Base-by-base conservation (phyloP, 2,329 filamentous ascomycete species). In the Conoideocrella luteorostrata region DNA sequence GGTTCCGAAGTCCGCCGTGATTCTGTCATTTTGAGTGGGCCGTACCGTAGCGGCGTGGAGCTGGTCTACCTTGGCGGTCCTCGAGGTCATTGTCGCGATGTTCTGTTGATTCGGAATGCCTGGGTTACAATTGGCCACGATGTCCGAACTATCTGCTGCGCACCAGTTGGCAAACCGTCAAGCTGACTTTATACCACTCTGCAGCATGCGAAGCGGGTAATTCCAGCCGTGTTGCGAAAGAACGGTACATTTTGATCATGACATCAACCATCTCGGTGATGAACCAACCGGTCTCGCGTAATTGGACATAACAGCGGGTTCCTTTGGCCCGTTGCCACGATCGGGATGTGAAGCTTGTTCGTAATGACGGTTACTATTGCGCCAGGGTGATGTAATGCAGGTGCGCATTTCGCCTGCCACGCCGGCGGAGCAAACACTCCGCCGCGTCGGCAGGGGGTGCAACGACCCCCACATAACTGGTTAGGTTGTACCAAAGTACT, bases 1-100 rank as follows among this genome's bases (percentile, higher is more conserved):
- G 22, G 84, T 79, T 18, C 88, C 88, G 65, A 75, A 87, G 56
- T 95, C 88, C 39, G 82, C 84, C 0, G 87, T 91, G 51, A 89
- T 78, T 30, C 76, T 72, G 24, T 74, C 69, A 29, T 78, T 72
- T 39, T 74, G 64, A 35, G 75, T 66, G 2, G 78, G 71, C 56
- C 87, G 72, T 43, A 78, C 74, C 4, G 68, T 84, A 48, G 81
- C 68, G 32, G 65, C 64, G 21, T 70, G 61, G 38, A 90, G 68
- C 54, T 89, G 80, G 13, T 72, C 69, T 21, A 77, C 56, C 70
- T 89, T 88, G 50, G 70, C 67, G 49, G 53, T 60, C 45, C 57
- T 53, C 39, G 63, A 57, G 30, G 69, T 68, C 56, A 66, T 66
- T 23, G 9, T 36, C 20, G 24, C 32, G 12, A 13, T 23, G 11